Base-by-base conservation (phyloP, 2,329 filamentous ascomycete genomes). In the Aspergillus pseudoterreus region DNA sequence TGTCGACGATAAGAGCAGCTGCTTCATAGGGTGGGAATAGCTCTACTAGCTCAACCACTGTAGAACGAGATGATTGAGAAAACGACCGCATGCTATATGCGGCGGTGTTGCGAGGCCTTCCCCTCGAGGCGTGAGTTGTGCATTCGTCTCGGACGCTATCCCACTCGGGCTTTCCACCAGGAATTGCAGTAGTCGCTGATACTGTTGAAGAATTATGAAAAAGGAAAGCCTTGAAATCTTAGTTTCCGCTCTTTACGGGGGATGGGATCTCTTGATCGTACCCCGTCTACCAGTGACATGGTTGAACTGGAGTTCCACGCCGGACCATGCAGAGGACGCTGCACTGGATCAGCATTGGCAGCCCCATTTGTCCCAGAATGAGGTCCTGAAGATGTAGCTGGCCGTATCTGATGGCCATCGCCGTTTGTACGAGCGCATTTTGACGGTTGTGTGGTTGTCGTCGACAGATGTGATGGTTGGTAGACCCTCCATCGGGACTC, bases 1-100 rank as follows among this genome's bases (percentile, higher is more conserved):
- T 72, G 36, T 71, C 63, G 5, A 71, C 59, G 8, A 72, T 54
- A 12, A 66, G 21, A 11, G 45, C 46, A 8, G 61, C 60, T 2
- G 57, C 59, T 17, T 68, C 55, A 6, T 55, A 53, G 2, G 50
- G 33, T 1, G 67, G 62, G 0, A 70, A 49, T 5, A 64, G 22
- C 1, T 57, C 43, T 3, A 47, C n/a, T 0, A 63, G 47, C 9
- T 52, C 58, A n/a, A 12, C 27, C 8, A 33, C 48, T 22, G 43
- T 39, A 24, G 57, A 51, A n/a, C 30, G 44, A 6, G 49, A 39
- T 10, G 41, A 35, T 15, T 44, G 49, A 2, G 24, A 11, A 8
- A 33, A 38, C 10, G 35, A 33, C 8, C 32, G 38, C 27, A 17
- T n/a, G 1, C 15, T 2, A 2, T 9, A 30, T 41, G 27, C 10